phyloP scores from a whole-genome alignment of 352 stramenopile species.

The Phytopythium oedochilum region DNA sequence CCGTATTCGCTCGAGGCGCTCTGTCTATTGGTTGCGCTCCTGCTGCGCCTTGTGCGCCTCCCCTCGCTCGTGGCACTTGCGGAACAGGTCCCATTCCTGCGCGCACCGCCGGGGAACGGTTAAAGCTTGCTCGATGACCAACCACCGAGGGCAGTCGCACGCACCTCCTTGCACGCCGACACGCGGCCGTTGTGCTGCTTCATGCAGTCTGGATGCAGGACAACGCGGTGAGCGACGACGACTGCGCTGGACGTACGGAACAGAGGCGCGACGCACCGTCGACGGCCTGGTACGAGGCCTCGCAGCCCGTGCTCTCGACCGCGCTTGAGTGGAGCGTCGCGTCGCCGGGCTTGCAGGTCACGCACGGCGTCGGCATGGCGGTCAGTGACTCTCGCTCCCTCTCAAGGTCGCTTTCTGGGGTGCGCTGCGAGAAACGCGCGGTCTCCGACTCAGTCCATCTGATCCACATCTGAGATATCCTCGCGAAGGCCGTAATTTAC shows the following conservation, averaged over 20 bases:
- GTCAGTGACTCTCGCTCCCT: too few species aligned
- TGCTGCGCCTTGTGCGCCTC: conserved; percentile 32
- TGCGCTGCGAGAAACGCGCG: not conserved
- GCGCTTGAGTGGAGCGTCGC: conserved; percentile 62
- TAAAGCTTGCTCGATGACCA: not conserved
- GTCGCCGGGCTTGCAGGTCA: conserved; percentile 69
- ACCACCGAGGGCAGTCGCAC: not conserved
- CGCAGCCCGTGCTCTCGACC: conserved; percentile 64
- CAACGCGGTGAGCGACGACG: not conserved
- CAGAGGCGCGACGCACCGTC: conserved; percentile 34
- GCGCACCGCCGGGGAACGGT: not conserved
- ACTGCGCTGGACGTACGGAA: too few species aligned
- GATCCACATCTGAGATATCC: not conserved
- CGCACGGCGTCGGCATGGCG: conserved; percentile 56
- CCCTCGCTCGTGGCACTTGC: conserved; percentile 63
- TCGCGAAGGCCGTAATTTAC: not conserved
- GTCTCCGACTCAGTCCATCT: not conserved
- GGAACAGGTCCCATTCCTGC: conserved; percentile 70
- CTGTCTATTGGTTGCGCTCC: not conserved
- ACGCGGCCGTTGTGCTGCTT: conserved; percentile 72
- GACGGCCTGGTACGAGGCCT: conserved; percentile 55
- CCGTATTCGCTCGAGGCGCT: too few species aligned
- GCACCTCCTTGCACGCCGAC: conserved; percentile 63
- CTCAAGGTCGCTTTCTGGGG: too few species aligned
- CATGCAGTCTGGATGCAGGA: conserved; percentile 52